Evolutionary conservation across 2,329 filamentous ascomycete genomes (phyloP), one percentile per base, ranked within the genome.

Genomic region (Hypocrella siamensis): DNA sequence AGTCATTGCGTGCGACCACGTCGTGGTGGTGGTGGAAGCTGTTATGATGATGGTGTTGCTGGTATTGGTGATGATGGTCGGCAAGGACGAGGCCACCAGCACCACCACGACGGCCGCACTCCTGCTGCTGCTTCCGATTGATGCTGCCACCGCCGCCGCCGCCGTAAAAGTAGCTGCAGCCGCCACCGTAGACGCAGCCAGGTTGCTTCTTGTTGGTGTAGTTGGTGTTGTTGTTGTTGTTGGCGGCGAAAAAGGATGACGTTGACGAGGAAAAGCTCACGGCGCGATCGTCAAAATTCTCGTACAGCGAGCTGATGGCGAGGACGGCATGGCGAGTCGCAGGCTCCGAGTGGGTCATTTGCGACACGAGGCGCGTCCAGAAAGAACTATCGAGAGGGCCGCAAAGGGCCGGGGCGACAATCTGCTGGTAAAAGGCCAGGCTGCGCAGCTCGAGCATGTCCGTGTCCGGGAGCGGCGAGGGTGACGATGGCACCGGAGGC

Each of bases 181-280:
- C n/a, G n/a, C n/a, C n/a, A n/a, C n/a, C n/a, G n/a, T n/a, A n/a
- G n/a, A n/a, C n/a, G n/a, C n/a, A n/a, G n/a, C n/a, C n/a, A n/a
- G n/a, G n/a, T n/a, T n/a, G n/a, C n/a, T n/a, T n/a, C n/a, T n/a
- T n/a, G n/a, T n/a, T n/a, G n/a, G n/a, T n/a, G n/a, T 45, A 41
- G 17, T 62, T 56, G 1, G 59, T 57, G 1, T 46, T 40, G 35
- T 60, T 61, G 36, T 63, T 63, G 33, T 61, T 57, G 6, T 34
- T 34, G 1, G 62, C 40, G 7, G 53, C 53, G 19, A 58, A 51
- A 4, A 42, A 41, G 6, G 54, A 46, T 11, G 25, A 11, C n/a
- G 11, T 10, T 14, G 11, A 7, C n/a, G 25, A 14, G 25, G 21
- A 5, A n/a, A 12, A 24, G 10, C 8, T 16, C 10, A 24, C 10